Evolutionary conservation across 148 eudicot genomes (phyloP).

Genomic region (Bassia scoparia): DNA sequence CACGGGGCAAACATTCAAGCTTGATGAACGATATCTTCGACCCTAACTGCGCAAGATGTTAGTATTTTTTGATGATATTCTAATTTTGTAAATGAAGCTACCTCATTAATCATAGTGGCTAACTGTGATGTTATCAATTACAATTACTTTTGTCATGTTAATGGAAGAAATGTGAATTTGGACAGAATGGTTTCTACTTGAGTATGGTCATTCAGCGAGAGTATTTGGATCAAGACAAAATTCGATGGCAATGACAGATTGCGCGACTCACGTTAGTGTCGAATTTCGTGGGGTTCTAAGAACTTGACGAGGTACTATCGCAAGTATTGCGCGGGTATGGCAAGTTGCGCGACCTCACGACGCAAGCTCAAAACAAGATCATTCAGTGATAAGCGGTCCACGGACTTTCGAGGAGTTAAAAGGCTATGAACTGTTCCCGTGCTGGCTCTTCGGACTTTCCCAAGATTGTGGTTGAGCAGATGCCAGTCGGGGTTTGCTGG

Average conservation of each 20-base stretch:
- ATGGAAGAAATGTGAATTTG: neutral
- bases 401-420: constrained; percentile 13
- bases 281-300: neutral
- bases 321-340: neutral
- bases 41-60: neutral
- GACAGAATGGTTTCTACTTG: neutral
- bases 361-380: neutral
- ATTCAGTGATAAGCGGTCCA: neutral
- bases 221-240: neutral
- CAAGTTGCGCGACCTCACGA: neutral
- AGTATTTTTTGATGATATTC: constrained; percentile 6
- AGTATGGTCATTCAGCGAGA: neutral
- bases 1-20: neutral
- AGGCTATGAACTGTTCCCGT: neutral
- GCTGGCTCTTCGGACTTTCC: neutral
- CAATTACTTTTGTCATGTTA: neutral
- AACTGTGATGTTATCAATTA: neutral
- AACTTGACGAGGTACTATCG: neutral
- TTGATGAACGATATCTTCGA: neutral
- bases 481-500: neutral
- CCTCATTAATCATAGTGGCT: neutral
- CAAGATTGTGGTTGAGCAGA: neutral
- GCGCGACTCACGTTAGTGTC: neutral
- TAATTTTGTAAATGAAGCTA: neutral
- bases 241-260: too few species aligned